These are phyloP conservation scores for Panicum miliaceum DNA, from an alignment of 176 grass and related monocot species.

Conservation along the genomic window DNA sequence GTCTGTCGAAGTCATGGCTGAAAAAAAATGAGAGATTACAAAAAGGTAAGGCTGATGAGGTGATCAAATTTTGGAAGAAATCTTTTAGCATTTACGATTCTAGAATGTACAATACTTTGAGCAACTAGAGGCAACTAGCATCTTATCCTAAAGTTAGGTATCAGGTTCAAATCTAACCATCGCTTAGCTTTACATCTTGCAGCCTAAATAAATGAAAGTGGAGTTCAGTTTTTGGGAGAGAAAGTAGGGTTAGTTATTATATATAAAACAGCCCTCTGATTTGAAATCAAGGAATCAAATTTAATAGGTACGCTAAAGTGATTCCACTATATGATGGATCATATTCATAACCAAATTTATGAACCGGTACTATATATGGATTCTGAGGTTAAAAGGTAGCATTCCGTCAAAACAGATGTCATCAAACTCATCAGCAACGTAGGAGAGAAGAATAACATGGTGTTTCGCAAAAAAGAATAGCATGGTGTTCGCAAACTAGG, in stretches of 20 bases:
- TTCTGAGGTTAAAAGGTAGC: slow-evolving; percentile 7
- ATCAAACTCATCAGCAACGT: too few species aligned
- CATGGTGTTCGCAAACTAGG: background rate
- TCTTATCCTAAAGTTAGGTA: slow-evolving; percentile 35
- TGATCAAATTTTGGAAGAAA: background rate
- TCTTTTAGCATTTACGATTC: background rate
- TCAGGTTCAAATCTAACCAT: slow-evolving; percentile 26
- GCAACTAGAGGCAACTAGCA: slow-evolving; percentile 29
- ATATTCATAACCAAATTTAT: background rate
- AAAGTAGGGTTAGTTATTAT: background rate
- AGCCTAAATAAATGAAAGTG: slow-evolving; percentile 33
- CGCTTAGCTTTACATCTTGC: slow-evolving; percentile 2
- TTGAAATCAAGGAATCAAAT: background rate
- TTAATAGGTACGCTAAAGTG: slow-evolving; percentile 9
- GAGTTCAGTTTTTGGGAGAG: background rate
- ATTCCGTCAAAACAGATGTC: background rate
- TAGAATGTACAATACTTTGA: slow-evolving; percentile 26
- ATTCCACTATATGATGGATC: slow-evolving; percentile 1
- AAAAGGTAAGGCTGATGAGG: background rate
- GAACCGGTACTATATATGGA: background rate
- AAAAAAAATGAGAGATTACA: background rate
- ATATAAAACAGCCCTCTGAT: background rate
- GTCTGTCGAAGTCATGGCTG: background rate
- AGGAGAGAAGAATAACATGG: background rate
- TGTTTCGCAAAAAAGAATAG: too few species aligned